A percentile compares a stretch with the other conserved stretches of the same genome.
phyloP scores from a whole-genome alignment of 805 yeast genomes.

The Spencermartinsiella europaea region DNA sequence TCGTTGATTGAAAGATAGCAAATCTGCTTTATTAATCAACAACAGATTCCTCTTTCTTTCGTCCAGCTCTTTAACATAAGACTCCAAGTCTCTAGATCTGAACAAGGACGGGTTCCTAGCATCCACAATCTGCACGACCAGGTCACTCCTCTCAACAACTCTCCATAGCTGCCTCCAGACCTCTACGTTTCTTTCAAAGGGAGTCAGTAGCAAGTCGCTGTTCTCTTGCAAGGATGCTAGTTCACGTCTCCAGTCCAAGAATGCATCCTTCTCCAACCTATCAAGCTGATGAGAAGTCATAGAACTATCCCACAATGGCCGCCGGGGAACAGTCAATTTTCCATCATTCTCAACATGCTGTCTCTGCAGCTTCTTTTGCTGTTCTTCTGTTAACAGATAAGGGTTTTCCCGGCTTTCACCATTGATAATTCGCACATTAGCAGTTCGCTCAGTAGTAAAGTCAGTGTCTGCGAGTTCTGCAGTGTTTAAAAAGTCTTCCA shows the following conservation, averaged over 20 bases:
- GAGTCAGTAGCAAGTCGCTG: slow-evolving; percentile 82
- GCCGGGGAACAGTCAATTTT: slow-evolving; percentile 80
- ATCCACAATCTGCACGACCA: slow-evolving; percentile 95
- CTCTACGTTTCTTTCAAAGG: slow-evolving; percentile 94
- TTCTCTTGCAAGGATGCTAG: slow-evolving; percentile 80
- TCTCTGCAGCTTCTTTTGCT: slow-evolving; percentile 53
- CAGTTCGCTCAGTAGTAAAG: slow-evolving; percentile 84
- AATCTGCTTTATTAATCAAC: slow-evolving; percentile 90
- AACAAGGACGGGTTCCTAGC: slow-evolving; percentile 91
- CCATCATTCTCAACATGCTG: slow-evolving; percentile 44
- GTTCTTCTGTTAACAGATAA: slow-evolving; percentile 59
- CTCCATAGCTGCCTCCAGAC: slow-evolving; percentile 99
- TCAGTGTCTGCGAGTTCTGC: slow-evolving; percentile 96
- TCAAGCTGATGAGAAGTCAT: slow-evolving; percentile 76
- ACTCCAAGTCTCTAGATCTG: slow-evolving; percentile 82
- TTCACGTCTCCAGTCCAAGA: slow-evolving; percentile 89
- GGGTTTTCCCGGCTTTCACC: slow-evolving; percentile 46
- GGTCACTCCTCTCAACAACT: slow-evolving; percentile 90
- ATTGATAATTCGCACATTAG: slow-evolving; percentile 77
- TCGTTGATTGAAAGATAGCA: slow-evolving; percentile 73
- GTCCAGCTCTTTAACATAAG: slow-evolving; percentile 71
- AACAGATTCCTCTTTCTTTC: slow-evolving; percentile 65
- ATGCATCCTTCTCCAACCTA: slow-evolving; percentile 82
- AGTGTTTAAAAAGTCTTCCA: slow-evolving; percentile 91
- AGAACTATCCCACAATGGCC: slow-evolving; percentile 77